Evolutionary conservation across 441 rosid genomes (phyloP).

Genomic region (Gossypium davidsonii): DNA sequence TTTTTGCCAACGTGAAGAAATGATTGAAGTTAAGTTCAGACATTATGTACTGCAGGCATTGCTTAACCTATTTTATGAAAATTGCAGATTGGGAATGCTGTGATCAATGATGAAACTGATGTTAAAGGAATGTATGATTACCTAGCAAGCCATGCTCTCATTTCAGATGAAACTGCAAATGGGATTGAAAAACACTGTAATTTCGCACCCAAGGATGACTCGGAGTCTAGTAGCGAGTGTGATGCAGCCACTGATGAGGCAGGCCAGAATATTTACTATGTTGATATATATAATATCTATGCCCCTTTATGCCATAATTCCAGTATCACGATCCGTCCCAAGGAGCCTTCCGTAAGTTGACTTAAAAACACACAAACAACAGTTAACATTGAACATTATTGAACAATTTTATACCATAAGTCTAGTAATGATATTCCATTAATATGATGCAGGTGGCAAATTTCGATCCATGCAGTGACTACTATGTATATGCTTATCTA

Average conservation of each 20-base stretch:
- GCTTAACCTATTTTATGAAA: not conserved
- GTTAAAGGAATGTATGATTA: slow-evolving; percentile 56
- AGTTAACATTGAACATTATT: not conserved
- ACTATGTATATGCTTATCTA: slow-evolving; percentile 56
- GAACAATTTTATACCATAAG: not conserved
- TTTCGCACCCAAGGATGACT: slow-evolving; percentile 32
- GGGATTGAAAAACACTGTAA: slow-evolving; percentile 37
- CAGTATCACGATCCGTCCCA: slow-evolving; percentile 44
- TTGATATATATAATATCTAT: slow-evolving; percentile 71
- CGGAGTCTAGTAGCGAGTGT: slow-evolving; percentile 33
- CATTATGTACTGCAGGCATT: not conserved
- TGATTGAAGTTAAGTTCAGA: slow-evolving; percentile 7
- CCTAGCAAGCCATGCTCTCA: slow-evolving; percentile 54
- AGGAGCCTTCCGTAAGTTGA: slow-evolving; percentile 31
- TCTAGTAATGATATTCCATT: not conserved
- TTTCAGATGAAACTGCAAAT: slow-evolving; percentile 35
- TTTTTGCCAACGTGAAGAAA: not conserved
- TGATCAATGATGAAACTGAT: slow-evolving; percentile 65
- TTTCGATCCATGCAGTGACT: slow-evolving; percentile 62
- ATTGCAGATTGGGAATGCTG: slow-evolving; percentile 76
- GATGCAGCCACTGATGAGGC: slow-evolving; percentile 22
- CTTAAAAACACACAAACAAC: not conserved
- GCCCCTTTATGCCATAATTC: slow-evolving; percentile 48
- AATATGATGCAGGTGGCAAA: slow-evolving; percentile 29
- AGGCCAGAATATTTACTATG: slow-evolving; percentile 5